Evolutionary conservation across 768 basidiomycete species (phyloP).

Genomic region (Kondoa malvinella): DNA sequence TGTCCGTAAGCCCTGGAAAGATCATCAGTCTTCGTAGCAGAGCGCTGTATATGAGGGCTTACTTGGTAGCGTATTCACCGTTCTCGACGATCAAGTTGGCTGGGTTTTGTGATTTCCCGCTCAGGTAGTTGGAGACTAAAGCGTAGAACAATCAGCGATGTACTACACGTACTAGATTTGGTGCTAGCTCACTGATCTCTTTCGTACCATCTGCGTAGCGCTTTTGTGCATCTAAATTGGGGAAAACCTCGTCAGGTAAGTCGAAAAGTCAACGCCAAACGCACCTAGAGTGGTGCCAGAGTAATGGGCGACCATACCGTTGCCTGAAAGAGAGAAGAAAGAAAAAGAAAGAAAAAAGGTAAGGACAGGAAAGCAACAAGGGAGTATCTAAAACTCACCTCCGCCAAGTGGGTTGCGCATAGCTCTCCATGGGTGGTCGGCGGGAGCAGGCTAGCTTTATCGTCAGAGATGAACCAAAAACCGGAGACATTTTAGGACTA

Average conservation of each 20-base stretch:
- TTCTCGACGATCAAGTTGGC: constrained; percentile 64
- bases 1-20: neutral
- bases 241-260: neutral
- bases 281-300: constrained; percentile 48
- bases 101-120: constrained; percentile 49
- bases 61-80: constrained; percentile 35
- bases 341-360: constrained; percentile 1
- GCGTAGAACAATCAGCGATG: too few relatives aligned
- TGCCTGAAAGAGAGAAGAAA: neutral
- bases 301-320: constrained; percentile 44
- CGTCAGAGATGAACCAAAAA: neutral
- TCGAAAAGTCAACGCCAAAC: neutral
- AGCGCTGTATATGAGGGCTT: too few relatives aligned
- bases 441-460: constrained; percentile 56
- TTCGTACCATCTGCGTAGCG: constrained; percentile 62
- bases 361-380: constrained; percentile 2
- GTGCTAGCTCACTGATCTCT: constrained; percentile 56
- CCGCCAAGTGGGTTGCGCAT: constrained; percentile 38
- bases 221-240: constrained; percentile 49
- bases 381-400: constrained; percentile 20
- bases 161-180: too few relatives aligned
- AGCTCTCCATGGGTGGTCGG: constrained; percentile 69
- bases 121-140: too few relatives aligned
- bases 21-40: too few relatives aligned
- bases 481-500: neutral